These are phyloP conservation scores for Cardamine occulta DNA, from an alignment of 345 rosid genomes.

Conservation along the genomic window DNA sequence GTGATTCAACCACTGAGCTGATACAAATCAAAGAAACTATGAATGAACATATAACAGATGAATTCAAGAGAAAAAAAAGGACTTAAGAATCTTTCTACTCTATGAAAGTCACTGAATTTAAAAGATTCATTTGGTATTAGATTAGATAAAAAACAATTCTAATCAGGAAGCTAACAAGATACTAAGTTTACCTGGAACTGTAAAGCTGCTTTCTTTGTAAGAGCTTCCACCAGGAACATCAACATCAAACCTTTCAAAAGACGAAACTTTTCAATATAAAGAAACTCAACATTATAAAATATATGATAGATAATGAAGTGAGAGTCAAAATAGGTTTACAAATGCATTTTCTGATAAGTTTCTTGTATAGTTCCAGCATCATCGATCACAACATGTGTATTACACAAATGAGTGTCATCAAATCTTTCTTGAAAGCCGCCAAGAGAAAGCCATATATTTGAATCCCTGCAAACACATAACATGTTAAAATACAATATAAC, in stretches of 20 bases:
- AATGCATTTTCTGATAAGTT: constrained; percentile 74
- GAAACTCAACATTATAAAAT: background rate
- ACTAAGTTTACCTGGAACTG: constrained; percentile 72
- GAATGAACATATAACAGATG: background rate
- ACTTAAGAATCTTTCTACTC: background rate
- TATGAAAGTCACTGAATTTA: background rate
- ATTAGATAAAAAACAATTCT: background rate
- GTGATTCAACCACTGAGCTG: background rate
- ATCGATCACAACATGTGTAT: constrained; percentile 89
- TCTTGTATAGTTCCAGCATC: constrained; percentile 68
- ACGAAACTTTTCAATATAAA: background rate
- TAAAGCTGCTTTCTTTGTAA: constrained; percentile 82
- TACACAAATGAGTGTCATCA: constrained; percentile 68
- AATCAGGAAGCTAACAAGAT: background rate
- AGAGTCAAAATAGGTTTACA: constrained; percentile 51
- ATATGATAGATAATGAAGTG: background rate
- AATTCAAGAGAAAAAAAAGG: background rate
- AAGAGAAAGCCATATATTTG: constrained; percentile 85
- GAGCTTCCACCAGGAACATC: constrained; percentile 89
- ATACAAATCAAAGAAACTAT: background rate
- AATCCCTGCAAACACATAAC: constrained; percentile 57
- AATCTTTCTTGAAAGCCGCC: constrained; percentile 95
- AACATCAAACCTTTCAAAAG: constrained; percentile 82
- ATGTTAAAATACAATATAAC: background rate
- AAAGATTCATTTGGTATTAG: background rate